Base-by-base conservation (phyloP, 2,329 filamentous ascomycete species). In the Tympanopsis confertula region DNA sequence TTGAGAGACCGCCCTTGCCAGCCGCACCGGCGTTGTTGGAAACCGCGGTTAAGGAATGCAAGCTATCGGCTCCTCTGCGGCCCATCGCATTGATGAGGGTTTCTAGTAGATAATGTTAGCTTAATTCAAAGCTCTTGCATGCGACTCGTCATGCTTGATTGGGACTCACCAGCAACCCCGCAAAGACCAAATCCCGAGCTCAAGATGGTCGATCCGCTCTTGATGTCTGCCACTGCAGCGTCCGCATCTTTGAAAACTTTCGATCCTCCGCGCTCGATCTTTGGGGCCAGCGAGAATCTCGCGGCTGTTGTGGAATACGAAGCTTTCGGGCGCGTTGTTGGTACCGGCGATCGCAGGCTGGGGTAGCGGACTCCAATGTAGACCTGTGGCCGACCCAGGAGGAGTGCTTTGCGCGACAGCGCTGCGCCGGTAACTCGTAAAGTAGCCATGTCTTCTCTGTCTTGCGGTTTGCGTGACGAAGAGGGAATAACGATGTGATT, bases 131-230 rank as follows among this genome's bases (percentile, higher is more conserved):
- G 37, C 37, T 19, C 36, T 37, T 37, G 24, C 38, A 20, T 3
- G 35, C 35, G 37, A 42, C 41, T 20, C 13, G 12, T 18, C 18
- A 19, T 20, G 20, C 20, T 5, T 13, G 12, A 14, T 4, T 18
- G 7, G 12, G 36, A 49, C 62, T 39, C 59, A 77, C 75, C 73
- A 39, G 78, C 75, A 14, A 87, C 80, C 45, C 84, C 84, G 47
- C 82, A 88, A 12, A 89, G 69, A n/a, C 85, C 85, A 54, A 89
- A 89, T 1, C 84, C 85, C 13, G 83, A 79, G 51, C 82, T 86
- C 39, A 89, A 63, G 24, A 89, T 65, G 0, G 74, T 82, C 10
- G 75, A 78, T 39, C 82, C 74, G 48, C 81, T 79, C 52, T 78
- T 65, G 40, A 88, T 62, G 51, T 86, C 82, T 3, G 74, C 71